Base-by-base conservation (phyloP, 78 protist species). In the Diacronema lutheri region DNA sequence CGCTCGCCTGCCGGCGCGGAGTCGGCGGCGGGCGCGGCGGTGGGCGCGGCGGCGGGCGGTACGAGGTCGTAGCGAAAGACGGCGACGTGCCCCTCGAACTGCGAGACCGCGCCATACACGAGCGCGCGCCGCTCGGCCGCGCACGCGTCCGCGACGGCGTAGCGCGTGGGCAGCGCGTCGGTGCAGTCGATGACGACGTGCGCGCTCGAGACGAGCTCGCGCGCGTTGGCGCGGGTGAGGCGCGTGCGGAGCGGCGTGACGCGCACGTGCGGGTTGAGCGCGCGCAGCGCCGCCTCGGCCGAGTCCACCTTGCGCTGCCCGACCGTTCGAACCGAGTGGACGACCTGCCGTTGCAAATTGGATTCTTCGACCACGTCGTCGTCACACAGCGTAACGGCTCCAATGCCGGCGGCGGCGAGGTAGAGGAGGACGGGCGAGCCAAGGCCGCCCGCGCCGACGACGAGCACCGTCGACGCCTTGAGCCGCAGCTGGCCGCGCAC, bases 391-490 rank as follows among this genome's bases (percentile, higher is more conserved):
- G 94, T 94, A 0, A 95, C 0, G 60, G 31, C 38, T 31, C 93
- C 96, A 1, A 95, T 86, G 35, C 97, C 97, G 10, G 95, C 95
- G 0, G 89, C 92, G 10, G 96, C 93, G 25, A 95, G 86, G 79
- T 95, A 95, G 85, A 94, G 64, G 31, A 79, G 81, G 2, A 65
- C 87, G 16, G 96, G 93, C 33, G 93, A 88, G 26, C 96, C 96
- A 50, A 95, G 90, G 10, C 97, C 97, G 11, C 97, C 97, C 14
- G 94, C 92, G 9, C 97, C 97, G 19, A 95, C 86, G 19, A 93
- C 21, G 12, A 95, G 78, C 40, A 95, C 96, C 6, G 40, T 25
- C 9, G 90, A 46, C 4, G 4, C 31, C 20, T 38, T 23, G 56
- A 94, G 68, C 16, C 26, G 13, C 72, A 56, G 57, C 55, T 92